Evolutionary conservation across 345 rosid species (phyloP).

Genomic region (Acer yangbiense): DNA sequence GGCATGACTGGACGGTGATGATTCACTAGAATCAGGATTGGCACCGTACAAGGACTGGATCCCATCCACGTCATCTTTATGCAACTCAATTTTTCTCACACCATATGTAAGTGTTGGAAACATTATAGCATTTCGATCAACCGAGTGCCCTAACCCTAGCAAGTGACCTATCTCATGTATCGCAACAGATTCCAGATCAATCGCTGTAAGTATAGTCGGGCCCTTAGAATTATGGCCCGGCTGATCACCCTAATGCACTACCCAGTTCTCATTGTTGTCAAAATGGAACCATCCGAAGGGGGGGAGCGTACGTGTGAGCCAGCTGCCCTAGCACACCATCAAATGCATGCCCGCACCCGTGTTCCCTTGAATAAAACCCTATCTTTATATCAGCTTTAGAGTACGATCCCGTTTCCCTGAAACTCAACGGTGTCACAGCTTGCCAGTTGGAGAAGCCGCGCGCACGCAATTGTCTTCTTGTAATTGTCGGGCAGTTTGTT

Average conservation of each 20-base stretch:
- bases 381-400: slow-evolving; percentile 55
- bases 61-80: slow-evolving; percentile 64
- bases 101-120: slow-evolving; percentile 68
- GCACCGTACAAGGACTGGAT: slow-evolving; percentile 71
- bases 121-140: slow-evolving; percentile 74
- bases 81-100: slow-evolving; percentile 57
- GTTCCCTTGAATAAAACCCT: slow-evolving; percentile 75
- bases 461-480: slow-evolving; percentile 53
- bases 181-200: slow-evolving; percentile 83
- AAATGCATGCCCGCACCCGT: slow-evolving; percentile 87
- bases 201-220: slow-evolving; percentile 34
- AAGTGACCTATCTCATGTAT: slow-evolving; percentile 95
- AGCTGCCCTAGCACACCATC: slow-evolving; percentile 84
- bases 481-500: slow-evolving; percentile 44
- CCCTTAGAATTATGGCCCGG: slow-evolving; percentile 39
- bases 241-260: slow-evolving; percentile 24
- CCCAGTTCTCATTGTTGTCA: slow-evolving; percentile 77
- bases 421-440: slow-evolving; percentile 62
- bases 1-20: slow-evolving; percentile 33
- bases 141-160: slow-evolving; percentile 89
- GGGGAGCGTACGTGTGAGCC: slow-evolving; percentile 92
- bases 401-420: slow-evolving; percentile 43
- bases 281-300: slow-evolving; percentile 73
- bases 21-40: slow-evolving; percentile 61
- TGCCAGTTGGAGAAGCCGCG: slow-evolving; percentile 79